Percentiles rank a stretch among this genome's conserved stretches.
phyloP scores from a whole-genome alignment of 148 eudicot species.

The Selenicereus undatus region DNA sequence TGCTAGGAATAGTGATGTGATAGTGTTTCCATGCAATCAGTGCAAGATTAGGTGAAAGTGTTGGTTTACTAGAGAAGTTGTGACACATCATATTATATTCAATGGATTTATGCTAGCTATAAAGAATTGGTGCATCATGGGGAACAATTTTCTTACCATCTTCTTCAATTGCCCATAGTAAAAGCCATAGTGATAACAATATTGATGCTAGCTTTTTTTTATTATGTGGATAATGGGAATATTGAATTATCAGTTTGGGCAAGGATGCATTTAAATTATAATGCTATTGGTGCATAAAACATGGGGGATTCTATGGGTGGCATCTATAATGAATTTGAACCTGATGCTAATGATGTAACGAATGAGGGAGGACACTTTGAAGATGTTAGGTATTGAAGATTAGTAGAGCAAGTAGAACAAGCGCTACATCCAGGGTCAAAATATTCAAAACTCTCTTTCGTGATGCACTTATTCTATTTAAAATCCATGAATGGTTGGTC shows the following conservation, averaged over 20 bases:
- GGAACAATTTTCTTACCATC: too few species aligned
- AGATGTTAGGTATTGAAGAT: not conserved
- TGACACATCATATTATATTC: not conserved
- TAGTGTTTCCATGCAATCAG: not conserved
- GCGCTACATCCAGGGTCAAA: not conserved
- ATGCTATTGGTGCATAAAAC: too few species aligned
- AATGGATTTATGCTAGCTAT: not conserved
- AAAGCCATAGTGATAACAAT: not conserved
- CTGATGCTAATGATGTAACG: not conserved
- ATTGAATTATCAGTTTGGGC: not conserved
- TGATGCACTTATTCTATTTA: not conserved
- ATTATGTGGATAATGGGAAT: not conserved
- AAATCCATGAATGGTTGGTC: not conserved
- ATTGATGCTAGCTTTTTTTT: not conserved
- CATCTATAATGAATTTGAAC: not conserved
- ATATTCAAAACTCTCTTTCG: not conserved
- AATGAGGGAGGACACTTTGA: not conserved
- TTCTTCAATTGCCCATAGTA: not conserved
- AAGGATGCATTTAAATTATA: not conserved
- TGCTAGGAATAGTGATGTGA: not conserved
- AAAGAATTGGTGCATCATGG: too few species aligned
- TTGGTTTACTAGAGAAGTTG: not conserved
- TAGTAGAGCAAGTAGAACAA: not conserved
- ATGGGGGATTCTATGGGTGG: not conserved
- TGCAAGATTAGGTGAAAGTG: not conserved